These are phyloP conservation scores for Neolentinus lepideus DNA, from an alignment of 1,284 basidiomycete species.

Conservation along the genomic window DNA sequence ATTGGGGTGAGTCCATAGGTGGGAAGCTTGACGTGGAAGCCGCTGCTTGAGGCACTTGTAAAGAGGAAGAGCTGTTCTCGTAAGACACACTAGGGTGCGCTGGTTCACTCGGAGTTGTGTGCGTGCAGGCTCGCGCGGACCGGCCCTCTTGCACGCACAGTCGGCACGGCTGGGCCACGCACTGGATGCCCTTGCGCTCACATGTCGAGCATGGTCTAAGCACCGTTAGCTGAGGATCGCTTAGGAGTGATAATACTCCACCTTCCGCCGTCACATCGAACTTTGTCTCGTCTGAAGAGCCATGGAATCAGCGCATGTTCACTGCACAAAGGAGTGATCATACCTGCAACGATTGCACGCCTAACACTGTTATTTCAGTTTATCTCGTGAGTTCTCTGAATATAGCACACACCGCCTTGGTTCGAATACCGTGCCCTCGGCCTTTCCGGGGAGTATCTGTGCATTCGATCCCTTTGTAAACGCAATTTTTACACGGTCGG, in stretches of 20 bases:
- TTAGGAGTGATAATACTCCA: slow-evolving; percentile 12
- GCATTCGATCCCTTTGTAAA: slow-evolving; percentile 36
- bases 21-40: background rate
- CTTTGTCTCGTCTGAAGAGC: slow-evolving; percentile 42
- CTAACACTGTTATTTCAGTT: slow-evolving; percentile 20
- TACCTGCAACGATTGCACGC: slow-evolving; percentile 54
- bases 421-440: slow-evolving; percentile 46
- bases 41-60: background rate
- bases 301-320: no score
- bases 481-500: slow-evolving; percentile 45
- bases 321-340: slow-evolving; percentile 6
- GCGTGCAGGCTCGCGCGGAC: slow-evolving; percentile 27
- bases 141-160: slow-evolving; percentile 33
- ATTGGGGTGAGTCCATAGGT: background rate
- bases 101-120: slow-evolving; percentile 22
- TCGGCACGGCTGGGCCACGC: slow-evolving; percentile 37
- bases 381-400: background rate
- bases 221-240: background rate
- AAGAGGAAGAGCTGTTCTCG: background rate
- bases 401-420: slow-evolving; percentile 40
- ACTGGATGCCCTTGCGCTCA: slow-evolving; percentile 37
- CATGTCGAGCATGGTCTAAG: slow-evolving; percentile 41
- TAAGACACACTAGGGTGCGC: slow-evolving; percentile 7
- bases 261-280: slow-evolving; percentile 49
- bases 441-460: slow-evolving; percentile 41